These are phyloP conservation scores for Saussurea involucrata DNA, from an alignment of 129 eudicot species.

Conservation along the genomic window DNA sequence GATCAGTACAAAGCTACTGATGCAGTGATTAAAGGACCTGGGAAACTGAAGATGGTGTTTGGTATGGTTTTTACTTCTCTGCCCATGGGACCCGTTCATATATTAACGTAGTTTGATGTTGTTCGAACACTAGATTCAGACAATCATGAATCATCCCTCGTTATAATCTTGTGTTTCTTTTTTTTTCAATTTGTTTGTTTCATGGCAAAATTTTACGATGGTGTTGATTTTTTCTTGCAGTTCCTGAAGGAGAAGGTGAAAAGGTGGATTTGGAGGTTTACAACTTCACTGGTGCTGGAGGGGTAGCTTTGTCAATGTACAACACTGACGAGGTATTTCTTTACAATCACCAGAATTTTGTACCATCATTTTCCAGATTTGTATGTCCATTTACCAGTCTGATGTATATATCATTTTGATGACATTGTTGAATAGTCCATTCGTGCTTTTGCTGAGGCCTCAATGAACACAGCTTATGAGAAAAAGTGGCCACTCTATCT, in stretches of 20 bases:
- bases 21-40: constrained; percentile 86
- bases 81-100: background rate
- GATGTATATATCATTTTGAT: constrained; percentile 8
- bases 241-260: constrained; percentile 85
- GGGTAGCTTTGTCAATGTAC: constrained; percentile 95
- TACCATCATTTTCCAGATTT: background rate
- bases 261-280: constrained; percentile 72
- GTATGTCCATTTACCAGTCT: background rate
- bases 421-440: constrained; percentile 56
- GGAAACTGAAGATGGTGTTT: constrained; percentile 80
- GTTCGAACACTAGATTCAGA: background rate
- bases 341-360: background rate
- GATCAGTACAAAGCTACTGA: constrained; percentile 96
- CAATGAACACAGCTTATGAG: constrained; percentile 76
- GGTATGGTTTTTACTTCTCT: constrained; percentile 37
- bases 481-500: constrained; percentile 98
- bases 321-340: constrained; percentile 86
- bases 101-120: background rate
- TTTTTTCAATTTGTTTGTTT: background rate
- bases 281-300: constrained; percentile 84
- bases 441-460: constrained; percentile 86
- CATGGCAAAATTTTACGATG: background rate
- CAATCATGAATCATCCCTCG: background rate
- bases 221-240: constrained; percentile 30
- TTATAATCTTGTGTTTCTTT: too few relatives aligned